Percentiles rank a stretch among this genome's conserved stretches.
These are phyloP conservation scores for Amoeboaphelidium protococcarum DNA, from an alignment of 371 early-diverging fungal species.

Conservation along the genomic window DNA sequence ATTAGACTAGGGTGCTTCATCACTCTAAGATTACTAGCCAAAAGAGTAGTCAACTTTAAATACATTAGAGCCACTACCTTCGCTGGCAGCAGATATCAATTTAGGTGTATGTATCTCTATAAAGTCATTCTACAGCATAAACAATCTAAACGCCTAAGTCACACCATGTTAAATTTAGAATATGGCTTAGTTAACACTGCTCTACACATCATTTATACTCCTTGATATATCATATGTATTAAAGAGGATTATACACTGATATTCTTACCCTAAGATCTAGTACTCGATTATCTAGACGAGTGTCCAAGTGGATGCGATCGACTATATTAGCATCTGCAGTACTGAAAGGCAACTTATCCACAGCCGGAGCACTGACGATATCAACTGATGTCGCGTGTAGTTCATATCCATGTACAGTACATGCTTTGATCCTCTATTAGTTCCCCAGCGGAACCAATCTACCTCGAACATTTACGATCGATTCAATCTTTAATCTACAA, in stretches of 20 bases:
- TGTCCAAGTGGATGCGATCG: slow-evolving; percentile 70
- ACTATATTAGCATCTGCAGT: slow-evolving; percentile 84
- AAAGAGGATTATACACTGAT: no score
- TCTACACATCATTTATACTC: slow-evolving; percentile 90
- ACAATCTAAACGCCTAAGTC: slow-evolving; percentile 82
- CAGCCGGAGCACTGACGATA: no score
- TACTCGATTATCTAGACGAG: slow-evolving; percentile 82
- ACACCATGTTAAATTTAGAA: slow-evolving; percentile 90
- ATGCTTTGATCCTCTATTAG: no score
- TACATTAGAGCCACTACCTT: slow-evolving; percentile 98
- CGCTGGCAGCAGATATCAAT: slow-evolving; percentile 82
- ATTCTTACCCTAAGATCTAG: no score
- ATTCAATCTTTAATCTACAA: no score
- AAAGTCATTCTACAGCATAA: slow-evolving; percentile 51
- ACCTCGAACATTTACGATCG: no score
- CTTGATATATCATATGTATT: no score
- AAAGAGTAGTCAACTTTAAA: slow-evolving; percentile 90
- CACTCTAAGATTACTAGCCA: background rate
- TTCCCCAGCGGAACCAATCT: no score
- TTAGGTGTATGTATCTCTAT: slow-evolving; percentile 98
- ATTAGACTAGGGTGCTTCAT: no score
- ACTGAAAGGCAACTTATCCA: slow-evolving; percentile 61
- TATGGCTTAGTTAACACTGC: slow-evolving; percentile 88
- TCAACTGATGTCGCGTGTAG: no score
- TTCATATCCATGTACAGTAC: no score